Evolutionary conservation across 208 protist species (phyloP).

Genomic region (Crithidia bombi): DNA sequence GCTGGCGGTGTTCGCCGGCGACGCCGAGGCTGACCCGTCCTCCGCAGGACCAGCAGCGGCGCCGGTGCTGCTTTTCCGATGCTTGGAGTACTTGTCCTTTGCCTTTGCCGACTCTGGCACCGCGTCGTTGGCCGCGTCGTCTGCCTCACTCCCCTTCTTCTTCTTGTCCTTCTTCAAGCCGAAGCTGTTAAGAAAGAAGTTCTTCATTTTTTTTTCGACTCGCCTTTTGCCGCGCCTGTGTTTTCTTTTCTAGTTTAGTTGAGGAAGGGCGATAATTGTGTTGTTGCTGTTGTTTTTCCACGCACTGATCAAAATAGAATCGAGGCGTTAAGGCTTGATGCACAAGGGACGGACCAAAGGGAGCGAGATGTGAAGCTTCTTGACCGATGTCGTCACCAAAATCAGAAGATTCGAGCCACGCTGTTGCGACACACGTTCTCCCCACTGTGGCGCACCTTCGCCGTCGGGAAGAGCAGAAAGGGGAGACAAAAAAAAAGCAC

Average conservation of each 20-base stretch:
- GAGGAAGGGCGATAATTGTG: neutral
- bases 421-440: too few relatives aligned
- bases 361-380: too few relatives aligned
- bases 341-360: too few relatives aligned
- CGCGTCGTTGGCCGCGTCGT: neutral
- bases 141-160: slow-evolving; percentile 25
- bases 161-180: slow-evolving; percentile 55
- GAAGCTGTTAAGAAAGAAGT: slow-evolving; percentile 40
- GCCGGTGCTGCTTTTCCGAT: slow-evolving; percentile 7
- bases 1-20: neutral
- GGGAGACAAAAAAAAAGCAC: too few relatives aligned
- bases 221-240: neutral
- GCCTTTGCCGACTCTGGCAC: neutral
- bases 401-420: too few relatives aligned
- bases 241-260: neutral
- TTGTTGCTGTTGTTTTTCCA: too few relatives aligned
- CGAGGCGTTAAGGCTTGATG: too few relatives aligned
- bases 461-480: too few relatives aligned
- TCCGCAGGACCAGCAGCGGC: neutral
- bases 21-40: neutral
- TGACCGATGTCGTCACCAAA: too few relatives aligned
- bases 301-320: too few relatives aligned
- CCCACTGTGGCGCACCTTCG: too few relatives aligned
- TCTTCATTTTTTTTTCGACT: slow-evolving; percentile 21
- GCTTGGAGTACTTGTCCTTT: slow-evolving; percentile 27